A percentile compares a stretch with the other conserved stretches of the same genome.
phyloP scores from a whole-genome alignment of 805 yeast genomes.

The Wickerhamomyces strasburgensis region DNA sequence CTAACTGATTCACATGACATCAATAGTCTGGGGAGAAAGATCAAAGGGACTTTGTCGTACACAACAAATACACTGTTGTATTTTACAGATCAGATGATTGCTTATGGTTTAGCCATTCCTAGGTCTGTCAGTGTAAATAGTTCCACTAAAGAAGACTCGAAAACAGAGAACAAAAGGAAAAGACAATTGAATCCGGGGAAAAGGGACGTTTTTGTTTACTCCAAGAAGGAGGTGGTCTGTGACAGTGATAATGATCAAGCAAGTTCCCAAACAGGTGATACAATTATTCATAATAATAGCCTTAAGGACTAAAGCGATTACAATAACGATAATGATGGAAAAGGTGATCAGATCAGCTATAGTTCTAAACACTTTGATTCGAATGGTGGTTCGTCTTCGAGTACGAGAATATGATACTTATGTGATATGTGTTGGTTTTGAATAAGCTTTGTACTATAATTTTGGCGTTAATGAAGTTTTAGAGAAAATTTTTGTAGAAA shows the following conservation, averaged over 20 bases:
- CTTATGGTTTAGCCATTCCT: conserved; percentile 55
- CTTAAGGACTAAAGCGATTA: conserved; percentile 21
- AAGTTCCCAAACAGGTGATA: background rate
- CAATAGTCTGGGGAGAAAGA: conserved; percentile 4
- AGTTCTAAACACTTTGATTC: background rate
- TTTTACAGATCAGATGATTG: conserved; percentile 49
- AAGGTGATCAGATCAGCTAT: background rate
- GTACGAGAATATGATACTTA: background rate
- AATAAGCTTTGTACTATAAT: too few species aligned
- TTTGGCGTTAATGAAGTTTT: too few species aligned
- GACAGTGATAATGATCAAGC: conserved; percentile 28
- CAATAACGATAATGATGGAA: conserved; percentile 6
- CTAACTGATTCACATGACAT: conserved; percentile 1
- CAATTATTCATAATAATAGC: background rate
- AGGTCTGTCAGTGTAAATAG: conserved; percentile 37
- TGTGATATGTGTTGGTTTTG: background rate
- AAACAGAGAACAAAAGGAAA: conserved; percentile 16
- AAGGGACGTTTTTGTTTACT: conserved; percentile 38
- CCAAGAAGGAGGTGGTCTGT: conserved; percentile 37
- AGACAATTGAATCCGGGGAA: conserved; percentile 23
- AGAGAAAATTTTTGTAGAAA: too few species aligned
- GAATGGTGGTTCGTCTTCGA: background rate
- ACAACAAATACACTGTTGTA: conserved; percentile 37
- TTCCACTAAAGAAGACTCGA: conserved; percentile 12
- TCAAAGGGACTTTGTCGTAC: conserved; percentile 22